A percentile compares a stretch with the other conserved stretches of the same genome.
phyloP scores from a whole-genome alignment of 345 rosid species.

The Populus davidiana region DNA sequence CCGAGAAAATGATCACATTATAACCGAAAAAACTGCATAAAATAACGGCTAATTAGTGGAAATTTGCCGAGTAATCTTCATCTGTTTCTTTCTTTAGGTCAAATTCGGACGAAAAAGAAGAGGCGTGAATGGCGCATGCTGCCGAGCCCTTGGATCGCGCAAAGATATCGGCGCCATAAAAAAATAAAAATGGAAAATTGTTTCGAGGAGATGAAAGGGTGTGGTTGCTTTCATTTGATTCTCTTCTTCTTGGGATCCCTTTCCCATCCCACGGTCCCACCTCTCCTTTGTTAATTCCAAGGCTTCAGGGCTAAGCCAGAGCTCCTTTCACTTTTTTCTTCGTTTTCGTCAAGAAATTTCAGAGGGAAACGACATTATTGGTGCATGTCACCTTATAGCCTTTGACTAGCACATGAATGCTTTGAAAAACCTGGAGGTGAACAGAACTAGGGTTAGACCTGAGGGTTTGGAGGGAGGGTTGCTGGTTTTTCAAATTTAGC shows the following conservation, averaged over 20 bases:
- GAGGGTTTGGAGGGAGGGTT: too few relatives aligned
- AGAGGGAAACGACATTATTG: too few relatives aligned
- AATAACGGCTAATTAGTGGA: conserved; percentile 2
- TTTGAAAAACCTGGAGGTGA: too few relatives aligned
- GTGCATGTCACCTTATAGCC: too few relatives aligned
- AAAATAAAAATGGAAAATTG: neutral
- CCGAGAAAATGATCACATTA: neutral
- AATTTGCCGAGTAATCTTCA: neutral
- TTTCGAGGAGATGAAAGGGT: neutral
- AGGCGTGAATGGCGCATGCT: conserved; percentile 46
- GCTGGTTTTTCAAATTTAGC: too few relatives aligned
- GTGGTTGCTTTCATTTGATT: conserved; percentile 4
- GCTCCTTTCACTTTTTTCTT: neutral
- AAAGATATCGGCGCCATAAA: conserved; percentile 43
- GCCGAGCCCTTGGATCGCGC: conserved; percentile 36
- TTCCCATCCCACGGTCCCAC: neutral
- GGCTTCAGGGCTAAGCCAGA: neutral
- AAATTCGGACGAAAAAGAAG: neutral
- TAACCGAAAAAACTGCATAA: conserved; percentile 18
- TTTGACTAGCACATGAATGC: too few relatives aligned
- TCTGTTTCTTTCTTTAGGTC: neutral
- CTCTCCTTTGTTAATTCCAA: conserved; percentile 4
- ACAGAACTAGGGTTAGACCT: too few relatives aligned
- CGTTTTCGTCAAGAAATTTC: neutral
- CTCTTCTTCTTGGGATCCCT: conserved; percentile 12